These are phyloP conservation scores for Ogataea saltuana DNA, from an alignment of 805 yeast genomes.

Conservation along the genomic window DNA sequence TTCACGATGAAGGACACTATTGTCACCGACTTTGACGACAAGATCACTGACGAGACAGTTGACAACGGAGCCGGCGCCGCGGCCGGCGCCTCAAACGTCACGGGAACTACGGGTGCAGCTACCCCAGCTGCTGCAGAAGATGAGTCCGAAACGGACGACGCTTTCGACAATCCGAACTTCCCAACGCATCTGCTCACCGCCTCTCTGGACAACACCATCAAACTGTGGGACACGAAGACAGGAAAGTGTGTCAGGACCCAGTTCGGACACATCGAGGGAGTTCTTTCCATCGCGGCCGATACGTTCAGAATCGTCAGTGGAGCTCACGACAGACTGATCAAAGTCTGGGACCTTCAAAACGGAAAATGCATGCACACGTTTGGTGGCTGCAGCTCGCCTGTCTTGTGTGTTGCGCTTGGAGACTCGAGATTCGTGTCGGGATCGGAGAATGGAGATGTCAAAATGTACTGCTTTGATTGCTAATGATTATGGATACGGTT, in stretches of 20 bases:
- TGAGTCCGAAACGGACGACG: constrained; percentile 27
- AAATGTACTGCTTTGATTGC: constrained; percentile 74
- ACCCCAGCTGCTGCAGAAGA: constrained; percentile 25
- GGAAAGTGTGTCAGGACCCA: constrained; percentile 92
- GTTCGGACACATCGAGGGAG: constrained; percentile 98
- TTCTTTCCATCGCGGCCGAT: constrained; percentile 96
- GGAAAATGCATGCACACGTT: constrained; percentile 95
- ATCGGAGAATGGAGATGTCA: constrained; percentile 83
- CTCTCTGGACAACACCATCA: constrained; percentile 89
- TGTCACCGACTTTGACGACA: constrained; percentile 34
- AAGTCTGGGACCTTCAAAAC: constrained; percentile 93
- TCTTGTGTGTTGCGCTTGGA: constrained; percentile 76
- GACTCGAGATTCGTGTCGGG: constrained; percentile 91
- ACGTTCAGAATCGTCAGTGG: constrained; percentile 93
- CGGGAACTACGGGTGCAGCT: constrained; percentile 13
- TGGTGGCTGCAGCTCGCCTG: constrained; percentile 63
- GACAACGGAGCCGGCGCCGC: constrained; percentile 11
- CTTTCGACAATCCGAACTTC: constrained; percentile 38
- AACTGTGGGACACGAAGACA: constrained; percentile 84
- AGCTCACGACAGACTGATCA: constrained; percentile 86
- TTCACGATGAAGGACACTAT: constrained; percentile 66
- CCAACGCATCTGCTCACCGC: constrained; percentile 88
- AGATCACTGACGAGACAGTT: constrained; percentile 16
- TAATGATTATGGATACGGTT: too few relatives aligned
- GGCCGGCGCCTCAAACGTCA: constrained; percentile 5